Conservation (phyloP, 202 grass and related monocot species). For the Setaria viridis region DNA sequence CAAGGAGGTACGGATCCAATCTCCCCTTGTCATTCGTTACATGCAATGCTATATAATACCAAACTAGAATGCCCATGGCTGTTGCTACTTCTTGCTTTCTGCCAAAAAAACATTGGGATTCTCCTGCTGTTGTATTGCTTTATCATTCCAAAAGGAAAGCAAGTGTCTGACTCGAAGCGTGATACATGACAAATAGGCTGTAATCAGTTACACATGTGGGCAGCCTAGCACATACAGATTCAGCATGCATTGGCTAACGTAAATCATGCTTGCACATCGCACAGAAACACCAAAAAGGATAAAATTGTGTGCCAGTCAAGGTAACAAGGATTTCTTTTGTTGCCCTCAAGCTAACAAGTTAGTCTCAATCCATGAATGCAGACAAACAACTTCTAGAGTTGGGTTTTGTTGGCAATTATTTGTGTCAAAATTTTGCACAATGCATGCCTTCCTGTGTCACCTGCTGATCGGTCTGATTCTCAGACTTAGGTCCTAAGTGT, state of each 20-base stretch:
- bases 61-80: not conserved
- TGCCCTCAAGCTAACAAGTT: not conserved
- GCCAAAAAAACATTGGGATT: too few species aligned
- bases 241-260: not conserved
- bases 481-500: not conserved
- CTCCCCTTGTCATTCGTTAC: not conserved
- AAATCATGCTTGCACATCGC: not conserved
- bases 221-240: not conserved
- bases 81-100: too few species aligned
- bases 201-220: not conserved
- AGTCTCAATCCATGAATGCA: not conserved
- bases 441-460: not conserved
- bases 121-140: not conserved
- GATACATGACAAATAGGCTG: too few species aligned
- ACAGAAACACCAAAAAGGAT: not conserved
- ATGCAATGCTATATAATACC: not conserved
- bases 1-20: slow-evolving; percentile 58
- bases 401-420: not conserved
- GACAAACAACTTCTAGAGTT: not conserved
- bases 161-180: not conserved
- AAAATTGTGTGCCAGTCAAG: not conserved
- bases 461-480: not conserved
- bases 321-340: not conserved
- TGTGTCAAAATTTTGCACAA: not conserved
- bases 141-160: not conserved